Percentiles rank a stretch among this genome's conserved stretches.
Evolutionary conservation across 2,329 filamentous ascomycete species (phyloP).

Genomic region (Hypomyces perniciosus): DNA sequence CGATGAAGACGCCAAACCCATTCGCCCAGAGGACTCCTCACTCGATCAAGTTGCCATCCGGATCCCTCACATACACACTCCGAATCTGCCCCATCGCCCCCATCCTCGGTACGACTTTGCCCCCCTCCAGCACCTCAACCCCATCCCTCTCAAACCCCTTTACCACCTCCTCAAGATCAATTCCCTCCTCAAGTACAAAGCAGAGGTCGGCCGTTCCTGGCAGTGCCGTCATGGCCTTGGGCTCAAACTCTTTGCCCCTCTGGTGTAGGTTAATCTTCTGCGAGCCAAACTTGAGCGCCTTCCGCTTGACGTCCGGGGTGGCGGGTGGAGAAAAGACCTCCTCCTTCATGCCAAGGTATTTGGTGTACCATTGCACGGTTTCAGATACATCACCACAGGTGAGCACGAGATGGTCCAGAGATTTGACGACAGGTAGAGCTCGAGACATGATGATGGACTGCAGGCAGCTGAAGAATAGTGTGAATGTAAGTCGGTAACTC

Average conservation of each 20-base stretch:
- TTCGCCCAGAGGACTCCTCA: slow-evolving; percentile 26
- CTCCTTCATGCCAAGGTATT: slow-evolving; percentile 50
- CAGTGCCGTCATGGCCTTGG: slow-evolving; percentile 47
- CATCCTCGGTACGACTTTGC: slow-evolving; percentile 46
- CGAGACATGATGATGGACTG: slow-evolving; percentile 22
- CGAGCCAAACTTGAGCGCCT: slow-evolving; percentile 49
- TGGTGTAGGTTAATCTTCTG: slow-evolving; percentile 60
- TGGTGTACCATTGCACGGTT: slow-evolving; percentile 50
- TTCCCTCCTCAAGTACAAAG: slow-evolving; percentile 46
- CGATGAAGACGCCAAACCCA: no score
- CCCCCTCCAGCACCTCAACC: slow-evolving; percentile 45
- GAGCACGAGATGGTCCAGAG: slow-evolving; percentile 56
- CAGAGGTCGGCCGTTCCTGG: slow-evolving; percentile 55
- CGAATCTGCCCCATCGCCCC: slow-evolving; percentile 49
- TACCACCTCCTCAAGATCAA: slow-evolving; percentile 40
- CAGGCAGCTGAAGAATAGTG: background rate
- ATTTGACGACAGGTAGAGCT: slow-evolving; percentile 28
- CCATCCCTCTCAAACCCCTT: slow-evolving; percentile 34
- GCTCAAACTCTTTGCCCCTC: slow-evolving; percentile 52
- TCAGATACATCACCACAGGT: slow-evolving; percentile 46
- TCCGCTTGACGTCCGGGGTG: slow-evolving; percentile 30
- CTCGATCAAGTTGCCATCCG: slow-evolving; percentile 58
- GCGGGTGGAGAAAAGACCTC: slow-evolving; percentile 41
- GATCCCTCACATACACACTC: slow-evolving; percentile 56
- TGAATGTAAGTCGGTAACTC: background rate